Evolutionary conservation across 129 eudicot species (phyloP), one percentile per base, ranked within the genome.

Genomic region (Logfia minima): DNA sequence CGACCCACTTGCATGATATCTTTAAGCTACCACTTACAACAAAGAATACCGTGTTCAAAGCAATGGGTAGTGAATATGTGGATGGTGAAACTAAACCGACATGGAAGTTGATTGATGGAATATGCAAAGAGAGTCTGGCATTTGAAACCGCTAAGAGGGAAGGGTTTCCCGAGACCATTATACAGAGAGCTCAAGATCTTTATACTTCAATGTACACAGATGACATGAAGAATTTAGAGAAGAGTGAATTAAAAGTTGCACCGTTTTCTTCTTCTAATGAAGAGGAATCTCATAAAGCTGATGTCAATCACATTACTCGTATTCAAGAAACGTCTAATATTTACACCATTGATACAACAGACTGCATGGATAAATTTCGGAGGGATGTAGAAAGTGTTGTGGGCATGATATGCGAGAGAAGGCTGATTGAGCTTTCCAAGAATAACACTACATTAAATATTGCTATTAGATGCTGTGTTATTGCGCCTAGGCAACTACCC

Each of bases 71-170:
- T 32, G 90, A 87, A 24, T 65, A 22, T 21, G 77, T 93, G 16
- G 78, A 87, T 24, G 94, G 92, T 66, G 86, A 93, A 78, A 83
- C 90, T 14, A 86, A 80, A 63, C 97, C 98, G 9, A 93, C 98
- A 13, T 93, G 98, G 97, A 90, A 88, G 81, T 81, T 93, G 81
- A 89, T 82, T 16, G 97, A 93, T 66, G 98, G 98, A 71, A 81
- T 90, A 61, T 93, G 97, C 85, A 86, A 76, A 83, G 98, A 93
- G 79, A 93, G 98, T 86, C 98, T 93, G 67, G 98, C 98, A 29
- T 93, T 93, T 87, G 96, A 93, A 84, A 93, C 98, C 10, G 98
- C 98, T 82, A 76, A 80, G 64, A 88, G 86, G 67, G 98, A 93
- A 86, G 98, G 98, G 2, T 83, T 93, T 53, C 96, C 92, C 0